Evolutionary conservation across 225 moss, liverwort and hornwort genomes (phyloP).

Genomic region (Antitrichia curtipendula): DNA sequence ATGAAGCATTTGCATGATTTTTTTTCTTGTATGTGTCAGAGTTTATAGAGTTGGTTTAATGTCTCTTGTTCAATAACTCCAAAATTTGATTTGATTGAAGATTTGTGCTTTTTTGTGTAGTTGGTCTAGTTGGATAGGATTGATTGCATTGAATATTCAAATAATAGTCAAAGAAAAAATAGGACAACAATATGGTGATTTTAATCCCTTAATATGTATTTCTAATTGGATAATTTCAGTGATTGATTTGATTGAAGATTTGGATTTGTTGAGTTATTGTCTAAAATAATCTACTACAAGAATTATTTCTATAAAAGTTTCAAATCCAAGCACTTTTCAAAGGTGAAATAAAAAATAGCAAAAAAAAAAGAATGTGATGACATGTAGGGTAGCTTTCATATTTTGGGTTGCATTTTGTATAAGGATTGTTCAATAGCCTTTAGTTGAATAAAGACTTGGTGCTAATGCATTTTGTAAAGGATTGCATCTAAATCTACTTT

Average conservation of each 20-base stretch:
- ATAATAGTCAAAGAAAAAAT: too few species aligned
- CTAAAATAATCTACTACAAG: neutral
- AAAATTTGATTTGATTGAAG: neutral
- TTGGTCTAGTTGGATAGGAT: neutral
- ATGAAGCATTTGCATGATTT: neutral
- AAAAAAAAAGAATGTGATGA: neutral
- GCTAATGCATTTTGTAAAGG: neutral
- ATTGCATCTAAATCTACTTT: neutral
- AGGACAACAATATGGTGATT: too few species aligned
- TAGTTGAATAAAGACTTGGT: neutral
- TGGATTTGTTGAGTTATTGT: neutral
- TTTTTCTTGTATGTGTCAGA: neutral
- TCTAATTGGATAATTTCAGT: neutral
- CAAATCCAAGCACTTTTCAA: neutral
- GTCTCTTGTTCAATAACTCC: neutral
- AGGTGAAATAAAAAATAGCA: neutral
- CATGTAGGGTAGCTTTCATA: rapidly evolving
- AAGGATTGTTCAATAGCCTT: neutral
- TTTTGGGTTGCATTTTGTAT: rapidly evolving
- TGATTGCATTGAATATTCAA: neutral
- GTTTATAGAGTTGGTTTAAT: neutral
- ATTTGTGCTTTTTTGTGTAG: neutral
- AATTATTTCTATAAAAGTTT: too few species aligned
- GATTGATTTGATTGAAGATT: neutral
- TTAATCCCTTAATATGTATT: neutral